Percentiles rank a stretch among this genome's conserved stretches.
Evolutionary conservation across 73 alveolate genomes (phyloP).

Genomic region (Urostyla sp.): DNA sequence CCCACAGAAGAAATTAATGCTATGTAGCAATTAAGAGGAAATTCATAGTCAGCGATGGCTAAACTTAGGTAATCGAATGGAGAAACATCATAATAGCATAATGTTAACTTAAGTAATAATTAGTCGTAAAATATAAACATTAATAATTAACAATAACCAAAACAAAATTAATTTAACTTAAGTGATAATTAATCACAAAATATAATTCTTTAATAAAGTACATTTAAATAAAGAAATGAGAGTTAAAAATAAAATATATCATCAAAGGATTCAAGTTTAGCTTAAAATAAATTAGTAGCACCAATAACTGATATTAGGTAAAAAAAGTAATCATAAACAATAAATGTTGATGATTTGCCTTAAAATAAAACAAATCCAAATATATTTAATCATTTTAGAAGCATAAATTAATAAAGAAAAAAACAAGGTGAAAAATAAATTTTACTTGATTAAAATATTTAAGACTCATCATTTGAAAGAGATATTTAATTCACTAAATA

Average conservation of each 20-base stretch:
- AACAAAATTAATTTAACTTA: not conserved
- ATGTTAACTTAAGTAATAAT: not conserved
- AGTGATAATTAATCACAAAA: not conserved
- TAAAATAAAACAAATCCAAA: not conserved
- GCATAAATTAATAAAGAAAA: not conserved
- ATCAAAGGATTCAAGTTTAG: constrained; percentile 27
- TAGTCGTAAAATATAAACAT: not conserved
- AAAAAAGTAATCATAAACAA: constrained; percentile 37
- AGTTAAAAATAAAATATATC: constrained; percentile 6
- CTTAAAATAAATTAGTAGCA: constrained; percentile 21
- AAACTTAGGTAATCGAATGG: not conserved
- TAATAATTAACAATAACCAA: not conserved
- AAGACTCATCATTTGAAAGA: constrained; percentile 21
- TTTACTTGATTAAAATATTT: not conserved
- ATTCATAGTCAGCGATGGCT: constrained; percentile 29
- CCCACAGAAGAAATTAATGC: not conserved
- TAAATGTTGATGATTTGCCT: constrained; percentile 56
- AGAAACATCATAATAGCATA: not conserved
- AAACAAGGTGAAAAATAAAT: not conserved
- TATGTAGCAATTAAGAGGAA: constrained; percentile 12
- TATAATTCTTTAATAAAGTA: not conserved
- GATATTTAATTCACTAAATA: constrained; percentile 18
- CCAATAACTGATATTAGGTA: constrained; percentile 46
- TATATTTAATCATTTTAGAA: not conserved
- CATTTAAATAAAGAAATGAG: constrained; percentile 13